Evolutionary conservation across 192 early-diverging fungal species (phyloP), one percentile per base, ranked within the genome.

Genomic region (Coemansia sp.): DNA sequence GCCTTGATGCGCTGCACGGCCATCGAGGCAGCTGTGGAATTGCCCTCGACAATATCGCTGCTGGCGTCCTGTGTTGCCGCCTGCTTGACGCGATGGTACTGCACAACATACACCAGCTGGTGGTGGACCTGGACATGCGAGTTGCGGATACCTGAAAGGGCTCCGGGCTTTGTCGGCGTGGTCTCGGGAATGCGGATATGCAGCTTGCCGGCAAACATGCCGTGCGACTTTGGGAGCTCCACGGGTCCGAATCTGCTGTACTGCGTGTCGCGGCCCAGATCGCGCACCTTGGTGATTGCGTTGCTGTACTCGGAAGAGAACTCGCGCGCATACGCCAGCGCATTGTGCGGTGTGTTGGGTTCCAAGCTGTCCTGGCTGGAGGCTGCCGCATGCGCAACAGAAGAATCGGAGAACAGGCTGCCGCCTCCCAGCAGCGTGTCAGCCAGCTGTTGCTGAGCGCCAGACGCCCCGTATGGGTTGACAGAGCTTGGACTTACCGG

Each of bases 91-190:
- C 50, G 50, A 13, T 60, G 61, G 59, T 81, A 81, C 48, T 72
- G 67, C n/a, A 81, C 63, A 39, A 66, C 67, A 44, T 81, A 81
- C 23, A 68, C 72, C 15, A 81, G 66, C 68, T 81, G 79, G 64
- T 81, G 79, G 50, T 76, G 79, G 0, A 81, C 48, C 43, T 81
- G 79, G 41, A 81, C 69, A 44, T 81, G 79, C 59, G 74, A 81
- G 64, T 81, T 81, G 44, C 74, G 67, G 45, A 71, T 66, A 18
- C 75, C 70, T 1, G 74, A 32, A 19, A 68, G 65, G 9, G 50
- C 50, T 23, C 32, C 32, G 4, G 50, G 6, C 23, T 53, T 53
- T 50, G 23, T 43, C 12, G 47, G 39, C 52, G 45, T 39, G 4
- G 45, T 37, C 0, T 32, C 26, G 3, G 77, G 54, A 0, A 80